Evolutionary conservation across 2,329 filamentous ascomycete species (phyloP).

Genomic region (Phyllosticta citribraziliensis): DNA sequence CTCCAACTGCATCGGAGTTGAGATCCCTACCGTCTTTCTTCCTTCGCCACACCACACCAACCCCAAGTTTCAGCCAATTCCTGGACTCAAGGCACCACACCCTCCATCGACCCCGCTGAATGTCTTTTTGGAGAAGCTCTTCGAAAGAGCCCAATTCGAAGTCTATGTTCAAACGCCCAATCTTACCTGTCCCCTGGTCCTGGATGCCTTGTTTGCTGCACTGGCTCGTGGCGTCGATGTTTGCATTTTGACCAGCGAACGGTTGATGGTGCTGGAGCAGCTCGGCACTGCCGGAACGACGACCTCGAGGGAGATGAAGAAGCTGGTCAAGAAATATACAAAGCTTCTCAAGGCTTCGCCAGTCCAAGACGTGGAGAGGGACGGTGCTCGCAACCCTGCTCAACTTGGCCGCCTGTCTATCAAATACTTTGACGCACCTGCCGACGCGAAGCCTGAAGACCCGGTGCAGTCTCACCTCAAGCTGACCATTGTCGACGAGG

Average conservation of each 20-base stretch:
- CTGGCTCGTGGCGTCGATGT: conserved; percentile 59
- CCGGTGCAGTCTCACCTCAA: conserved; percentile 71
- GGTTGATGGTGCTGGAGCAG: conserved; percentile 71
- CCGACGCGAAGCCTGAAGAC: conserved; percentile 33
- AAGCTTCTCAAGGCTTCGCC: conserved; percentile 16
- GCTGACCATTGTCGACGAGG: conserved; percentile 60
- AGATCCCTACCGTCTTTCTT: conserved; percentile 52
- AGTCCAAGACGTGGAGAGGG: conserved; percentile 33
- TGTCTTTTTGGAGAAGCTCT: conserved; percentile 49
- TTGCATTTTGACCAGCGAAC: conserved; percentile 54
- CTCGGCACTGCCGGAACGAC: conserved; percentile 69
- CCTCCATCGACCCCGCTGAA: conserved; percentile 61
- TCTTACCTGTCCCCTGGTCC: conserved; percentile 56
- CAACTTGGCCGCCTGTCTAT: conserved; percentile 44
- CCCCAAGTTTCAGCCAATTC: conserved; percentile 51
- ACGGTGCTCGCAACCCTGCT: conserved; percentile 25
- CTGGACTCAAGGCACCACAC: conserved; percentile 37
- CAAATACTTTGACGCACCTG: conserved; percentile 44
- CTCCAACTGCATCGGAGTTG: background rate
- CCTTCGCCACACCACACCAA: conserved; percentile 66
- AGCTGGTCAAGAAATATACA: conserved; percentile 48
- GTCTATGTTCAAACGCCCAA: conserved; percentile 73
- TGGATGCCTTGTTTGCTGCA: conserved; percentile 51
- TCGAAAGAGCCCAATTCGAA: conserved; percentile 46
- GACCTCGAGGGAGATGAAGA: conserved; percentile 54